Evolutionary conservation across 2,329 filamentous ascomycete species (phyloP).

Genomic region (Furcasterigmium sp.): DNA sequence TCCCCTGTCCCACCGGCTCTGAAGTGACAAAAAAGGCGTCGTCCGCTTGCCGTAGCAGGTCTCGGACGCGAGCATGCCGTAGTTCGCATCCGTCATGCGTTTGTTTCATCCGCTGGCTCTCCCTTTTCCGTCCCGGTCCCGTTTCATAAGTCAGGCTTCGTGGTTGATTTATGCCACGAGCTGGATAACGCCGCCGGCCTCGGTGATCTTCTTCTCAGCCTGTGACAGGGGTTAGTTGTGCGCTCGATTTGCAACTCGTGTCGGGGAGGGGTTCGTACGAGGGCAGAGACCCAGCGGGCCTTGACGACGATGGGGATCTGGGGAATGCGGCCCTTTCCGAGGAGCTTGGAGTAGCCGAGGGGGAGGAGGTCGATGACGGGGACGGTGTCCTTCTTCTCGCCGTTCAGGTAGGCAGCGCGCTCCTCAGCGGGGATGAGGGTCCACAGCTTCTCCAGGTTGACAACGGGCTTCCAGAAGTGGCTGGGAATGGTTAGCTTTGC

Average conservation of each 20-base stretch:
- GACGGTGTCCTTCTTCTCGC: conserved; percentile 80
- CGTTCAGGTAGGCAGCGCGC: conserved; percentile 84
- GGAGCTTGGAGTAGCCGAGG: conserved; percentile 96
- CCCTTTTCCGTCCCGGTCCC: not conserved
- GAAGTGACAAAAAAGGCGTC: conserved; percentile 10
- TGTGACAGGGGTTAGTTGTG: conserved; percentile 1
- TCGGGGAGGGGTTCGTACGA: conserved; percentile 28
- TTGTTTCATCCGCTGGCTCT: conserved; percentile 1
- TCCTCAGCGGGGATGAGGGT: conserved; percentile 88
- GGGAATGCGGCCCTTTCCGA: conserved; percentile 96
- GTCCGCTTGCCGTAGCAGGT: not conserved
- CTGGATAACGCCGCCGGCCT: conserved; percentile 93
- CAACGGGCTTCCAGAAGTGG: conserved; percentile 96
- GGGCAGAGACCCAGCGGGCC: conserved; percentile 89
- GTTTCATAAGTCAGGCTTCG: not conserved
- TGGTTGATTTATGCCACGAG: conserved; percentile 67
- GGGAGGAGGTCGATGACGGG: conserved; percentile 97
- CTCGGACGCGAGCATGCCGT: not conserved
- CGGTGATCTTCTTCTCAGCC: conserved; percentile 98
- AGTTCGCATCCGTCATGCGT: conserved; percentile 3
- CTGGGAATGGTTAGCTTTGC: conserved; percentile 10
- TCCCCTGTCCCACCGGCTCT: conserved; percentile 11
- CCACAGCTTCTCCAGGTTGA: conserved; percentile 99
- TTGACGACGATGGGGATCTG: conserved; percentile 90
- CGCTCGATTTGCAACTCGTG: too few relatives aligned